A percentile compares a stretch with the other conserved stretches of the same genome.
Evolutionary conservation across 805 yeast species (phyloP).

Genomic region (Metschnikowia lochheadii): DNA sequence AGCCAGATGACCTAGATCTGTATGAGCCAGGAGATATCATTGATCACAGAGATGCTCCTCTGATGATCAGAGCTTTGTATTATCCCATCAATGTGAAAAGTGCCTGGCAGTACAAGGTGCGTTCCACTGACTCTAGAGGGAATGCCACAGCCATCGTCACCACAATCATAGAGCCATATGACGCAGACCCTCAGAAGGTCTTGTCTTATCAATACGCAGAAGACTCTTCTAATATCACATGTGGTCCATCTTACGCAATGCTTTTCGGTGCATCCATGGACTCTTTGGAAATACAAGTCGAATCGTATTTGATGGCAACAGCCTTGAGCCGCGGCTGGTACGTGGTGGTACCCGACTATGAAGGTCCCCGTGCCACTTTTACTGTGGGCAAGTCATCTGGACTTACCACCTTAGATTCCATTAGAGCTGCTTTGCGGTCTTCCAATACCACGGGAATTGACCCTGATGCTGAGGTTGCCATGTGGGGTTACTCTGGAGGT

Average conservation of each 20-base stretch:
- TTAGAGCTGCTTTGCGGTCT: conserved; percentile 25
- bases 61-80: conserved; percentile 5
- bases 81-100: conserved; percentile 8
- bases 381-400: conserved; percentile 33
- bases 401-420: conserved; percentile 28
- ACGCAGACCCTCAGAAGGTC: conserved; percentile 18
- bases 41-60: conserved; percentile 2
- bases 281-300: conserved; percentile 17
- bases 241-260: conserved; percentile 22
- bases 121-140: conserved; percentile 21
- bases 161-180: conserved; percentile 19
- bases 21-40: conserved; percentile 6
- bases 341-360: conserved; percentile 34
- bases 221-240: conserved; percentile 19
- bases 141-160: conserved; percentile 21
- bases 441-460: conserved; percentile 18
- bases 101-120: conserved; percentile 22
- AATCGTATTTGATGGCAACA: conserved; percentile 12
- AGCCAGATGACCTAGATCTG: conserved; percentile 3
- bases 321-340: conserved; percentile 28
- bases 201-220: conserved; percentile 21
- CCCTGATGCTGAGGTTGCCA: conserved; percentile 16
- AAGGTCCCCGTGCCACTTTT: conserved; percentile 31
- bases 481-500: conserved; percentile 41
- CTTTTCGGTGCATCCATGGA: conserved; percentile 13